Base-by-base conservation (phyloP, 805 yeast genomes). In the Ogataea thermomethanolica region DNA sequence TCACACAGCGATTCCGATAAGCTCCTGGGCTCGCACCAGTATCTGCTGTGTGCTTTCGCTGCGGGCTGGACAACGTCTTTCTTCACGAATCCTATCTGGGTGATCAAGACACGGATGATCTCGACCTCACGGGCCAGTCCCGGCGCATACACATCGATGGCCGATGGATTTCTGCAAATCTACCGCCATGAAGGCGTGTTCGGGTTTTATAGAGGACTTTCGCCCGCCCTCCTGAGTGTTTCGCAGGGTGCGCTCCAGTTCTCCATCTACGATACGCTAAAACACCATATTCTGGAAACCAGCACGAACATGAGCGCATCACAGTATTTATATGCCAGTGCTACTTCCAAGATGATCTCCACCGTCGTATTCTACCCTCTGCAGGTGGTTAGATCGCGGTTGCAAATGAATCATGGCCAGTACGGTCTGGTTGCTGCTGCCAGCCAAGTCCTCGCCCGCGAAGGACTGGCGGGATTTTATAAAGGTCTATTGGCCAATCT, bases 21-120 rank as follows among this genome's bases (percentile, higher is more conserved):
- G 4, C 48, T 55, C 7, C 58, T 74, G 32, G 59, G 62, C 15
- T 63, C 79, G 7, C 58, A 63, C 39, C 69, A 72, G 45, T 78
- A 78, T 59, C 52, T 82, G 22, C 39, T 64, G 3, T 64, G 82
- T 34, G 84, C 89, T 2, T 72, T 79, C 34, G 48, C 71, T 2
- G 89, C 97, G 0, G 99, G 99, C 0, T 55, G 79, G 29, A 54
- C 79, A 5, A 87, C 96, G 0, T 75, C 95, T 1, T 40, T 87
- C 0, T 29, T 85, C 11, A 90, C 99, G 1, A 93, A 89, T 56
- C 99, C 99, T 1, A 74, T 91, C 8, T 91, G 99, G 99, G 96
- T 93, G 1, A 60, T 93, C 13, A 93, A 93, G 61, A 93, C 99
- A 0, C 71, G 98, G 46, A 82, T 91, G 49, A 70, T 90, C 53